Percentiles rank a stretch among this genome's conserved stretches.
Conservation (phyloP, 2,329 filamentous ascomycete genomes). For the Exserohilum turcica region DNA sequence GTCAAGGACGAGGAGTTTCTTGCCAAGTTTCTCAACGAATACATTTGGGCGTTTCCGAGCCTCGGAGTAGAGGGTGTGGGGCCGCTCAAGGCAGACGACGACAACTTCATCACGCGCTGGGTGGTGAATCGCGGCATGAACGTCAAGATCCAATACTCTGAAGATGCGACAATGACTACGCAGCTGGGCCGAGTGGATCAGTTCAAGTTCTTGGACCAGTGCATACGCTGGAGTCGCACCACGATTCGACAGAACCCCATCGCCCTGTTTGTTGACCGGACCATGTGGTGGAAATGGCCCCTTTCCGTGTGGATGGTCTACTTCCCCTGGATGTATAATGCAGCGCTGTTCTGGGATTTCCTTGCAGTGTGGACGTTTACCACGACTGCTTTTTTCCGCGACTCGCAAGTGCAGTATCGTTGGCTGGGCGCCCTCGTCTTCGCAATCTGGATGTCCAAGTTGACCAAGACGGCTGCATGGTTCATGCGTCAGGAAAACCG, state of each 20-base stretch:
- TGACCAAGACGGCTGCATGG: constrained; percentile 31
- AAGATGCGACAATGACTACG: constrained; percentile 57
- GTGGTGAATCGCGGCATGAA: constrained; percentile 54
- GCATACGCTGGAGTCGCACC: constrained; percentile 33
- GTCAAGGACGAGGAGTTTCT: constrained; percentile 28
- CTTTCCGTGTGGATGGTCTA: constrained; percentile 30
- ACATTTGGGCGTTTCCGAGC: not conserved
- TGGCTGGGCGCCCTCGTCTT: constrained; percentile 9
- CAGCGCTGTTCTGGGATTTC: constrained; percentile 29
- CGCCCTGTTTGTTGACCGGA: constrained; percentile 25
- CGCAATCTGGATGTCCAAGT: constrained; percentile 26
- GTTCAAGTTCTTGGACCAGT: constrained; percentile 28
- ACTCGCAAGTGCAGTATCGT: not conserved
- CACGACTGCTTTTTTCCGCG: constrained; percentile 12
- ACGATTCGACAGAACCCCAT: constrained; percentile 33
- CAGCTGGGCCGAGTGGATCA: constrained; percentile 41
- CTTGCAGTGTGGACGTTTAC: constrained; percentile 13
- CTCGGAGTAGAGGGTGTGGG: constrained; percentile 12
- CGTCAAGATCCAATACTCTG: constrained; percentile 59
- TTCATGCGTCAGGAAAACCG: constrained; percentile 19
- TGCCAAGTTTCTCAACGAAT: constrained; percentile 27
- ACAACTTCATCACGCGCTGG: constrained; percentile 59
- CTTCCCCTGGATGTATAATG: constrained; percentile 35
- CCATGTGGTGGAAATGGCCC: constrained; percentile 33
- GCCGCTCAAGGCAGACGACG: constrained; percentile 38